phyloP scores from a whole-genome alignment of 176 grass and related monocot genomes.

The Cymbopogon citratus region DNA sequence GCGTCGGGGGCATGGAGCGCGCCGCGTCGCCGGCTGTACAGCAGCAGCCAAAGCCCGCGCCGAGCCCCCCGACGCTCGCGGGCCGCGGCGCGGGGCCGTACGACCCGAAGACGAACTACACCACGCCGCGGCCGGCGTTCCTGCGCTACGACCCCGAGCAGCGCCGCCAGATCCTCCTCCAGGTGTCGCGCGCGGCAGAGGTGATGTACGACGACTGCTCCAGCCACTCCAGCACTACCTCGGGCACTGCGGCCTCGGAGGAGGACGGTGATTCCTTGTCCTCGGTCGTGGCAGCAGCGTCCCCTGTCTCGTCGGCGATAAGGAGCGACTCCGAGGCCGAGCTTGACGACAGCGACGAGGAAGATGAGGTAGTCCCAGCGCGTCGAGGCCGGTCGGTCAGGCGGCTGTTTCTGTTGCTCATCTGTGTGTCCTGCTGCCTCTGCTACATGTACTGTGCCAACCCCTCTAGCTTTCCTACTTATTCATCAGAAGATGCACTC shows the following conservation, averaged over 20 bases:
- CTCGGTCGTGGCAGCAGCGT: neutral
- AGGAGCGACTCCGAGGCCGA: constrained; percentile 14
- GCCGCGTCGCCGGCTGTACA: neutral
- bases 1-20: neutral
- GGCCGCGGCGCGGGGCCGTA: constrained; percentile 32
- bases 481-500: neutral
- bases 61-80: constrained; percentile 12
- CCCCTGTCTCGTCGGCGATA: neutral
- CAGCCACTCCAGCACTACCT: constrained; percentile 12
- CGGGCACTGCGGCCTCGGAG: constrained; percentile 14
- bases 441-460: constrained; percentile 20
- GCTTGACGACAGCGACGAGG: neutral
- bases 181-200: constrained; percentile 30
- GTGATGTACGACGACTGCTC: constrained; percentile 23
- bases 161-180: constrained; percentile 49
- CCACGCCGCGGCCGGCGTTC: constrained; percentile 64
- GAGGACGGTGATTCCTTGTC: neutral
- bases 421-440: constrained; percentile 1
- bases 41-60: neutral
- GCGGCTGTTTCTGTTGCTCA: constrained; percentile 16
- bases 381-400: neutral
- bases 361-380: neutral
- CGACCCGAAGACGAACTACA: constrained; percentile 76
- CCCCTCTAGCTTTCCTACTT: neutral
- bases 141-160: constrained; percentile 66